Evolutionary conservation across 768 basidiomycete species (phyloP), one percentile per base, ranked within the genome.

Genomic region (Pleurotus salmoneostramineus): DNA sequence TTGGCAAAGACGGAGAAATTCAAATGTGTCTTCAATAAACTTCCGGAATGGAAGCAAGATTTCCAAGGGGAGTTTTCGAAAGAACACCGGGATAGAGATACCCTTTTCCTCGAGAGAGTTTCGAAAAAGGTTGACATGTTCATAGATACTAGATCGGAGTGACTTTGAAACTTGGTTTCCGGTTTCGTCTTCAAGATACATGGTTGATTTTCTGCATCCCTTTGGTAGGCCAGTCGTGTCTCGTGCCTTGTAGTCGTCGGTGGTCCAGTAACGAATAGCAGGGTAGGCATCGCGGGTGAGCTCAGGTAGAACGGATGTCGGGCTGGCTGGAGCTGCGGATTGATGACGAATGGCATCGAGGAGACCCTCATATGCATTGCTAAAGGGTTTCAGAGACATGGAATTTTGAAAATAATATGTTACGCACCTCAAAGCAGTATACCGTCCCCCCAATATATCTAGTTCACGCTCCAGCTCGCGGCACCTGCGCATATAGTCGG

Each of bases 71-170:
- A 35, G 15, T 27, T 43, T 33, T 45, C 35, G 35, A 35, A 15
- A 57, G 14, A n/a, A n/a, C 12, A 32, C 15, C 11, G 45, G 56
- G 35, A 45, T 42, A 32, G 15, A 14, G n/a, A n/a, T n/a, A 32
- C 56, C 44, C 8, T 21, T 46, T 3, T 49, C 48, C 2, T 33
- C 45, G 8, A 31, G 34, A 14, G 42, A 14, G 6, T 10, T 34
- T 45, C 56, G 48, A 33, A 57, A 47, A 12, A 46, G 42, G 37
- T 57, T 33, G 12, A 45, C 27, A 33, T 57, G 56, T n/a, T 32
- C 17, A 46, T 57, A 57, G 15, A 57, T 40, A 40, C 6, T 6
- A 14, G 6, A 6, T 14, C 37, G 37, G 37, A 6, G 6, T 40
- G 37, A 6, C n/a, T n/a, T n/a, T n/a, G n/a, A n/a, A 6, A 40